Conservation (phyloP, 345 rosid genomes). For the Boechera stricta region DNA sequence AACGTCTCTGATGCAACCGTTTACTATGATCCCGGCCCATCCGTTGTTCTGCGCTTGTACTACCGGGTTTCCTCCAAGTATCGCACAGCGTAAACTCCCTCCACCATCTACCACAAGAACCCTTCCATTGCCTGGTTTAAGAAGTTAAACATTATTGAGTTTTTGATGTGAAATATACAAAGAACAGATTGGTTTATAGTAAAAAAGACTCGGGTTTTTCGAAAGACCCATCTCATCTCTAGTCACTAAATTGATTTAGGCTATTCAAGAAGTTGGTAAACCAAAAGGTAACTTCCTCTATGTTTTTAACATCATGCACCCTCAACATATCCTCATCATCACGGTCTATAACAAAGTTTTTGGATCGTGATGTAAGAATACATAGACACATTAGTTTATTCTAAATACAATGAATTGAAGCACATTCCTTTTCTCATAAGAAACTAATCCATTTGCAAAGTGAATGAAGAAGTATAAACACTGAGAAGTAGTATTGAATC, state of each 20-base stretch:
- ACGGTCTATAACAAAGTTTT: background rate
- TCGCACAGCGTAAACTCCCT: conserved; percentile 73
- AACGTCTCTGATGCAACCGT: conserved; percentile 79
- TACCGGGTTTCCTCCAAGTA: conserved; percentile 84
- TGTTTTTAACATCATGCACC: background rate
- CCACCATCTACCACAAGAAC: conserved; percentile 87
- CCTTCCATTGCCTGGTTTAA: conserved; percentile 57
- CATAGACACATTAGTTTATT: background rate
- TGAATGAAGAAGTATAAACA: background rate
- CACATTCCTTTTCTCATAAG: background rate
- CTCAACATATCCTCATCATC: background rate
- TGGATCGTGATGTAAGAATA: background rate
- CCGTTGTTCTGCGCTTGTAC: conserved; percentile 90
- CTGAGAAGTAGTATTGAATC: background rate
- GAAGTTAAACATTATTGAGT: background rate
- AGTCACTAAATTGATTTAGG: background rate
- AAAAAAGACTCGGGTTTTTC: background rate
- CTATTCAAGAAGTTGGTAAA: background rate
- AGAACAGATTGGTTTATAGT: conserved; percentile 1
- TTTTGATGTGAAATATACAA: background rate
- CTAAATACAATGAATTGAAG: background rate
- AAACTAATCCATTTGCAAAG: background rate
- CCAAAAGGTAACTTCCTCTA: background rate
- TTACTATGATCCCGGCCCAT: conserved; percentile 81
- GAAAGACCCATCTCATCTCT: background rate